Evolutionary conservation across 192 early-diverging fungal species (phyloP), one percentile per base, ranked within the genome.

Genomic region (Backusella macrospora): DNA sequence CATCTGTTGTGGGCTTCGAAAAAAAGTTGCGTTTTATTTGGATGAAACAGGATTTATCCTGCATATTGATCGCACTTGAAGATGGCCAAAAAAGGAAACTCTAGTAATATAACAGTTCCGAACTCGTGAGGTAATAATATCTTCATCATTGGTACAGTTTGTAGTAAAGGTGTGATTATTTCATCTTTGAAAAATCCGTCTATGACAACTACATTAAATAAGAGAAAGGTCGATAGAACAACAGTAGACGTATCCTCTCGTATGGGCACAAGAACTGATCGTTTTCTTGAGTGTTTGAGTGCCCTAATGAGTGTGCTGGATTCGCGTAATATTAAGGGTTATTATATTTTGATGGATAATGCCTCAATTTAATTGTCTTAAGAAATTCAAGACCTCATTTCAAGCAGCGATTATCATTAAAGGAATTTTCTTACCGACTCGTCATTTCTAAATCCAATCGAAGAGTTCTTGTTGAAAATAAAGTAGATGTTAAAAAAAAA

Each of bases 41-140:
- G 77, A 78, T 78, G 68, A 73, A 18, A 68, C 72, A 16, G 77
- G 77, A 7, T 73, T 74, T 64, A 71, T 74, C 49, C 62, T 78
- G 0, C 72, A 73, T 52, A 78, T 62, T 23, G 23, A 14, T 23
- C 59, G 68, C 34, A 70, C 66, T 0, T 8, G 44, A 16, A 48
- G 65, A 1, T 46, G 73, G 39, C 40, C 47, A 8, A 21, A 34
- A 66, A 68, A 74, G 65, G 65, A 15, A 74, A 23, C 7, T 21
- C 65, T 5, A 47, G 48, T 29, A 74, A 74, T 15, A 37, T 3
- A 5, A 74, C 8, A 40, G 65, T 74, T 12, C 73, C 65, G 14
- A 65, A 43, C 10, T 8, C 38, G 0, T n/a, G 23, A 10, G 65
- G 73, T 10, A 68, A 59, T 18, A 67, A 46, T 7, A 68, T 74